A percentile compares a stretch with the other conserved stretches of the same genome.
Evolutionary conservation across 257 asterid species (phyloP).

Genomic region (Knoxia roxburghii): DNA sequence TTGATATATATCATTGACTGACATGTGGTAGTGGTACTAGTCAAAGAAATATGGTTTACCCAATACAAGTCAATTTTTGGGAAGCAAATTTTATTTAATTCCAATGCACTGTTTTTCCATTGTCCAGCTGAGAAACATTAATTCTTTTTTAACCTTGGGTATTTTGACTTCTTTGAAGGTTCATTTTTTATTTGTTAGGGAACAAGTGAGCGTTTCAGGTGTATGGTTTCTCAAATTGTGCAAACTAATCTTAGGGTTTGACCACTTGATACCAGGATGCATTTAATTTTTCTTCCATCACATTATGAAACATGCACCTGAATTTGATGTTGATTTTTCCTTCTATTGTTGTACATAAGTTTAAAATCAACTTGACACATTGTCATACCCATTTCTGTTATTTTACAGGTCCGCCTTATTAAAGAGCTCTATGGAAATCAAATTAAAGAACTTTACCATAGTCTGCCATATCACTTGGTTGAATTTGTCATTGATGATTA

Average conservation of each 20-base stretch:
- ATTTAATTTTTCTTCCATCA: not conserved
- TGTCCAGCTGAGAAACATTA: too few relatives aligned
- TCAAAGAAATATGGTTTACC: not conserved
- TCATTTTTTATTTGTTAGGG: not conserved
- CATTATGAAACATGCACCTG: not conserved
- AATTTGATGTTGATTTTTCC: not conserved
- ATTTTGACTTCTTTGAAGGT: not conserved
- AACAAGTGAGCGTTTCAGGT: not conserved
- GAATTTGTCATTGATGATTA: constrained; percentile 71
- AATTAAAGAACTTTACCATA: constrained; percentile 78
- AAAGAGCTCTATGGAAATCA: constrained; percentile 97
- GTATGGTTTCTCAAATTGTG: not conserved
- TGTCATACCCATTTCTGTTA: constrained; percentile 20
- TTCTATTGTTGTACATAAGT: not conserved
- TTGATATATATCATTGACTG: not conserved
- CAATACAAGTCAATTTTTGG: not conserved
- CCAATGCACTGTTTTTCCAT: not conserved
- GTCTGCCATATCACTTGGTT: constrained; percentile 83
- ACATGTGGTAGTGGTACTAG: not conserved
- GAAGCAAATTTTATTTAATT: not conserved
- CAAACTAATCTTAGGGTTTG: not conserved
- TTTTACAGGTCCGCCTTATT: constrained; percentile 79
- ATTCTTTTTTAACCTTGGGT: not conserved
- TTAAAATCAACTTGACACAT: constrained; percentile 3
- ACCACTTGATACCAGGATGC: constrained; percentile 1